A percentile compares a stretch with the other conserved stretches of the same genome.
These are phyloP conservation scores for Marvania coccoides DNA, from an alignment of 139 green algal genomes.

Conservation along the genomic window DNA sequence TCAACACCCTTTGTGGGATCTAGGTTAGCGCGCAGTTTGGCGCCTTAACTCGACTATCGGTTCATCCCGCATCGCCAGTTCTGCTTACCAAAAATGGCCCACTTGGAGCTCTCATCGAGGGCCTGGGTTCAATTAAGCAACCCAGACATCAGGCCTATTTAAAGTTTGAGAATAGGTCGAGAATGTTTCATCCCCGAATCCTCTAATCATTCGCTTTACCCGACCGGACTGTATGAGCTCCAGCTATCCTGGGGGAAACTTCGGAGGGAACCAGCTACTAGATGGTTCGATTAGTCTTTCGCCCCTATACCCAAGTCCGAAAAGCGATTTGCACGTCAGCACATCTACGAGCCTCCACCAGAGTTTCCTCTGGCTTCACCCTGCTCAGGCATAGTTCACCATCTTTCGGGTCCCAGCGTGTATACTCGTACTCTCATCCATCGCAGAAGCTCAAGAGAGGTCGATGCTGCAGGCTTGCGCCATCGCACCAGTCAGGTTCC, in stretches of 20 bases:
- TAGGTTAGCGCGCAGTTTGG: conserved; percentile 87
- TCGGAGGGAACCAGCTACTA: conserved; percentile 94
- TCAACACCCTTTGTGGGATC: conserved; percentile 92
- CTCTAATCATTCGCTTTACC: conserved; percentile 94
- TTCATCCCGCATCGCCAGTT: conserved; percentile 95
- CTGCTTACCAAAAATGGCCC: conserved; percentile 95
- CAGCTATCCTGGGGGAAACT: conserved; percentile 91
- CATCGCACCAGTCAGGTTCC: conserved; percentile 72
- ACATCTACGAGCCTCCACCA: conserved; percentile 91
- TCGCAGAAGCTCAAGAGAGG: conserved; percentile 80
- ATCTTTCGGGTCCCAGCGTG: conserved; percentile 86
- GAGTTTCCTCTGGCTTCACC: conserved; percentile 90
- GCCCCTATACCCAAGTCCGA: conserved; percentile 94
- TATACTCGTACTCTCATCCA: conserved; percentile 81
- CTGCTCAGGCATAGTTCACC: conserved; percentile 93
- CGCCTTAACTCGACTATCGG: conserved; percentile 85
- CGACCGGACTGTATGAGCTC: conserved; percentile 77
- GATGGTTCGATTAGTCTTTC: conserved; percentile 98
- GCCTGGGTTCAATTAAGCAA: conserved; percentile 80
- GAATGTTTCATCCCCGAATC: conserved; percentile 73
- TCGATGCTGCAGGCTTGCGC: conserved; percentile 64
- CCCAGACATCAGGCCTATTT: conserved; percentile 79
- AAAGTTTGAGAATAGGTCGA: conserved; percentile 94
- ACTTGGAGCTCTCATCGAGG: conserved; percentile 75
- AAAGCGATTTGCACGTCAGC: conserved; percentile 96